Conservation (phyloP, 257 asterid species). For the Ajuga chamaepitys region DNA sequence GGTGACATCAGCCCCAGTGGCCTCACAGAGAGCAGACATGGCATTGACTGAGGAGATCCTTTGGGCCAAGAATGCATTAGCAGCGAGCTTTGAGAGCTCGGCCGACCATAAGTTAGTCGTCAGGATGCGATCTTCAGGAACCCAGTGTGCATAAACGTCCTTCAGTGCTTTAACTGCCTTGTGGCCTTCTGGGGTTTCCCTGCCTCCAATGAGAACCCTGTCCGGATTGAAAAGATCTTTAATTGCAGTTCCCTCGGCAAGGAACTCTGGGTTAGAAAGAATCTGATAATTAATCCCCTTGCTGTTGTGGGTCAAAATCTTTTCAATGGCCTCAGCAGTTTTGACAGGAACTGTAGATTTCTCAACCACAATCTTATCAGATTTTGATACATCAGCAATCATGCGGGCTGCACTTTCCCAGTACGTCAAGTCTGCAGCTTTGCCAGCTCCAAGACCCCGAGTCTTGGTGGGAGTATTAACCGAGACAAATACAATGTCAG, state of each 20-base stretch:
- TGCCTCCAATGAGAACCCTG: constrained; percentile 82
- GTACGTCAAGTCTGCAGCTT: constrained; percentile 86
- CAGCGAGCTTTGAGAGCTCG: constrained; percentile 90
- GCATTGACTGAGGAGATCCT: constrained; percentile 84
- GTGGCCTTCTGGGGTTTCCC: constrained; percentile 78
- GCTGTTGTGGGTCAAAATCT: constrained; percentile 77
- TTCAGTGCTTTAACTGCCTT: constrained; percentile 65
- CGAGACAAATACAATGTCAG: constrained; percentile 82
- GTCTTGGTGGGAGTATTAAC: constrained; percentile 91
- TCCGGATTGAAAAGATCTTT: constrained; percentile 71
- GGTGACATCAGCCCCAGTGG: constrained; percentile 80
- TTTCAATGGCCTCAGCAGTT: constrained; percentile 90
- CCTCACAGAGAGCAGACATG: constrained; percentile 89
- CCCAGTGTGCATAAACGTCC: constrained; percentile 82
- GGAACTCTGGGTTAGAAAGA: constrained; percentile 83
- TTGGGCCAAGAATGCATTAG: constrained; percentile 85
- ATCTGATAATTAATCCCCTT: constrained; percentile 75
- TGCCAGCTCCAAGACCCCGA: constrained; percentile 87
- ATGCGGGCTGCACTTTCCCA: constrained; percentile 98
- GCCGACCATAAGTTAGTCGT: constrained; percentile 89
- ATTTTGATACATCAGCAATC: constrained; percentile 90
- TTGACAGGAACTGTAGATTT: constrained; percentile 90
- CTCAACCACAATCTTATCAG: constrained; percentile 87
- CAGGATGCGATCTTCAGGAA: constrained; percentile 57
- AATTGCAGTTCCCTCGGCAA: constrained; percentile 87